Evolutionary conservation across 257 asterid species (phyloP), one percentile per base, ranked within the genome.

Genomic region (Scutellaria baicalensis): DNA sequence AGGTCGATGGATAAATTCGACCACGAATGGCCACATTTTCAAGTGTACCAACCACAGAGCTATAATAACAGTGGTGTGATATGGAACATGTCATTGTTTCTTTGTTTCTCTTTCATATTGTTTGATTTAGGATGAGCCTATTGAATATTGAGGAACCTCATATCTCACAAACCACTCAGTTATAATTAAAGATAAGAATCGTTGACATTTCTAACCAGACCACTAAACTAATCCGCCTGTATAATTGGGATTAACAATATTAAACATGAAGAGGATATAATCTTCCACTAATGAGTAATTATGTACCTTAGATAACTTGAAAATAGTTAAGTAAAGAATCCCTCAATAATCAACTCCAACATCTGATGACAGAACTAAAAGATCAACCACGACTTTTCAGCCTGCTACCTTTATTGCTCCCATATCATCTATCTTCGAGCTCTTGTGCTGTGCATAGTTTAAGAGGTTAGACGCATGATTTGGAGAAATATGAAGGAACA

Each of bases 381-480:
- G 80, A 84, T 69, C 78, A 75, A 66, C 79, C 63, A 62, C 82
- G 81, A 77, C 66, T 75, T 81, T 59, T 92, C 93, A 92, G 81
- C 97, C 90, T 59, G 93, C 97, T 75, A 87, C 95, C 88, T 75
- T 90, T 77, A 93, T 85, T 75, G 89, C 91, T 75, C 94, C 91
- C 86, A 89, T 80, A 81, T 93, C 97, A 68, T 90, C 96, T 31
- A 93, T 83, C 86, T 86, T 93, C 82, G 95, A 87, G 90, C 95
- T 89, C 87, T 84, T 93, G 81, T 89, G 99, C 99, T 91, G 96
- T 91, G 96, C 90, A 79, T 62, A 60, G 44, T 80, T 75, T 66
- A 55, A 86, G 61, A 66, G 66, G 70, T 75, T 79, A 84, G 73
- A 47, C 48, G 76, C 70, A 74, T 36, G 35, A 71, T 77, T 69